Conservation (phyloP, 2,329 filamentous ascomycete genomes). For the Pezicula carpinea region DNA sequence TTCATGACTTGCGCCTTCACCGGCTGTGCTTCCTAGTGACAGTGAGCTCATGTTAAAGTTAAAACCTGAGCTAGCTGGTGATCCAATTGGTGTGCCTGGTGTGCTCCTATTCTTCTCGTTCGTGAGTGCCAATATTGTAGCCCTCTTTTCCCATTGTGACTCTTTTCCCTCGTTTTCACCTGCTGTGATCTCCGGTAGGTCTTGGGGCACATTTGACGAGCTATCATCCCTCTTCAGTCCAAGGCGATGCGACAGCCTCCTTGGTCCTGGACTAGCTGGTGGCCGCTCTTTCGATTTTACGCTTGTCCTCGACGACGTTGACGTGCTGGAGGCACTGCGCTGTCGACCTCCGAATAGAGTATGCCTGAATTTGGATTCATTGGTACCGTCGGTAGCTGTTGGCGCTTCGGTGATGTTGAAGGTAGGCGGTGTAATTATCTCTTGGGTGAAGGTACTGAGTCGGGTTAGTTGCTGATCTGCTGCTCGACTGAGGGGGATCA, state of each 20-base stretch:
- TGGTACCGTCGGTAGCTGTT: constrained; percentile 7
- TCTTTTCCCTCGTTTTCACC: constrained; percentile 46
- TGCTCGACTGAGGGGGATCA: not conserved
- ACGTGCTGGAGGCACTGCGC: constrained; percentile 40
- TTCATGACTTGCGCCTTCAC: constrained; percentile 5
- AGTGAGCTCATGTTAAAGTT: constrained; percentile 1
- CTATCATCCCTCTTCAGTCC: constrained; percentile 58
- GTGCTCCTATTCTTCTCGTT: constrained; percentile 41
- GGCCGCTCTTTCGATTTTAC: constrained; percentile 12
- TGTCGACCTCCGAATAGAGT: constrained; percentile 30
- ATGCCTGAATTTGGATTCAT: constrained; percentile 26
- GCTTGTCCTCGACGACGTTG: constrained; percentile 31
- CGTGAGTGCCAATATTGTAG: constrained; percentile 76
- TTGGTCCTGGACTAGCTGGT: constrained; percentile 11
- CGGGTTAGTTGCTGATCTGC: not conserved
- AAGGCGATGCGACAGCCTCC: constrained; percentile 64
- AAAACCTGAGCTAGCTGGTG: constrained; percentile 17
- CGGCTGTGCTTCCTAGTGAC: constrained; percentile 18
- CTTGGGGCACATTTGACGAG: constrained; percentile 70
- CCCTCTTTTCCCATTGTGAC: constrained; percentile 85
- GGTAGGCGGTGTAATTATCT: constrained; percentile 68
- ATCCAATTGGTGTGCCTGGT: constrained; percentile 33
- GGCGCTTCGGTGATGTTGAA: constrained; percentile 34
- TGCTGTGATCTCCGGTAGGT: constrained; percentile 70
- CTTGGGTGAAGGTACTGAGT: constrained; percentile 60